Base-by-base conservation (phyloP, 441 rosid species). In the Flueggea neowawraea region DNA sequence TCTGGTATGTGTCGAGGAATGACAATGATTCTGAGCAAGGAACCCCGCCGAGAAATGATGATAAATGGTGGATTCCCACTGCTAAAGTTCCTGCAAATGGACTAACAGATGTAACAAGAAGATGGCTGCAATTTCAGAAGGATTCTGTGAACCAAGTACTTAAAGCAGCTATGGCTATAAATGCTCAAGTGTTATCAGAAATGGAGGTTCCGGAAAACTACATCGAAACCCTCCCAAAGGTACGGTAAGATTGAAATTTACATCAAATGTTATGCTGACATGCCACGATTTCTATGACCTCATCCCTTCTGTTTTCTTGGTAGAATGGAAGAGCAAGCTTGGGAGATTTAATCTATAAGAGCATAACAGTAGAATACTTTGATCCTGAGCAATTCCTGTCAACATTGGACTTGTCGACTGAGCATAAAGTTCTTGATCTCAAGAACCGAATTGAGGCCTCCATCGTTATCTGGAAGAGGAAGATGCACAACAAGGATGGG, bases 91-190 rank as follows among this genome's bases (percentile, higher is more conserved):
- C 99, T n/a, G 71, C 76, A 0, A 57, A 80, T 0, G 97, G 99
- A 44, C 73, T 95, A 64, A 85, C 99, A 0, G 92, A 87, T 2
- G 61, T 45, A 6, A 58, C 87, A 11, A 73, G 93, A 55, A 90
- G 84, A 72, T 82, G 85, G 78, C 68, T 95, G 67, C 88, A 89
- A 73, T 74, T 41, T 63, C 98, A 88, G 22, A 95, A 90, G 68
- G 99, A 95, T 74, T 78, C 86, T 43, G 96, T 95, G 43, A 92
- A 86, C 72, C 99, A 95, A 50, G 98, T 95, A 12, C 91, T 92
- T 33, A 90, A 92, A 74, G 98, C 97, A 52, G 98, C 99, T 48
- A 90, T 95, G 98, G 96, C 96, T 1, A 95, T 90, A 12, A 95
- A 95, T 64, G 90, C 99, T 52, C 96, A 90, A 76, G 95, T 95